phyloP scores from a whole-genome alignment of 2,329 filamentous ascomycete genomes.

The Pseudocercospora fijiensis region DNA sequence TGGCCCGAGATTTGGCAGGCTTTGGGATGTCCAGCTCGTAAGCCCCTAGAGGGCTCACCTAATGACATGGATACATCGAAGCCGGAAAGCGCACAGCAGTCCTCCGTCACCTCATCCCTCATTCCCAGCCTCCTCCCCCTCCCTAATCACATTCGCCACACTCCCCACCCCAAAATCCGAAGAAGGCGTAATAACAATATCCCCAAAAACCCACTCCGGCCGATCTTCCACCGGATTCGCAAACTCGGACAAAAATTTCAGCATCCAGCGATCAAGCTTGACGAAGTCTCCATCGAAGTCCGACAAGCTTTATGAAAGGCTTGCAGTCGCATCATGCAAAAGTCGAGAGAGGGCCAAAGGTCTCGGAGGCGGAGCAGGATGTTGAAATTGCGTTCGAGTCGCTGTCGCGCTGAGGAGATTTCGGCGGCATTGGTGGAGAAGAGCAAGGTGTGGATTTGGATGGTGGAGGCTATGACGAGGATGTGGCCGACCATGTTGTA shows the following conservation, averaged over 20 bases:
- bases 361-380: constrained; percentile 9
- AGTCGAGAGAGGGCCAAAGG: constrained; percentile 8
- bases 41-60: no score
- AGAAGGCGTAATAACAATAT: constrained; percentile 13
- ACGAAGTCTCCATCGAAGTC: constrained; percentile 16
- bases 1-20: no score
- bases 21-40: no score
- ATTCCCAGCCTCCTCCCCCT: no score
- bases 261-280: constrained; percentile 16
- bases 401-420: constrained; percentile 6
- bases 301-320: constrained; percentile 11
- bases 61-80: no score
- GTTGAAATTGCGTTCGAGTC: constrained; percentile 15
- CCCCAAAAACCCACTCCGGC: constrained; percentile 11
- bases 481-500: constrained; percentile 16
- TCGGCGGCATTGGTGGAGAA: constrained; percentile 7
- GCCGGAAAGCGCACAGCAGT: no score
- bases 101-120: no score
- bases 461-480: constrained; percentile 12
- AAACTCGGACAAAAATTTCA: constrained; percentile 13
- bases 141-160: constrained; percentile 3
- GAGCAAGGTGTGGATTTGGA: constrained; percentile 10
- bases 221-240: constrained; percentile 12
- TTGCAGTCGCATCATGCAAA: constrained; percentile 14
- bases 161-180: constrained; percentile 9